Percentiles rank a stretch among this genome's conserved stretches.
Conservation (phyloP, 2,329 filamentous ascomycete species). For the Capronia coronata region DNA sequence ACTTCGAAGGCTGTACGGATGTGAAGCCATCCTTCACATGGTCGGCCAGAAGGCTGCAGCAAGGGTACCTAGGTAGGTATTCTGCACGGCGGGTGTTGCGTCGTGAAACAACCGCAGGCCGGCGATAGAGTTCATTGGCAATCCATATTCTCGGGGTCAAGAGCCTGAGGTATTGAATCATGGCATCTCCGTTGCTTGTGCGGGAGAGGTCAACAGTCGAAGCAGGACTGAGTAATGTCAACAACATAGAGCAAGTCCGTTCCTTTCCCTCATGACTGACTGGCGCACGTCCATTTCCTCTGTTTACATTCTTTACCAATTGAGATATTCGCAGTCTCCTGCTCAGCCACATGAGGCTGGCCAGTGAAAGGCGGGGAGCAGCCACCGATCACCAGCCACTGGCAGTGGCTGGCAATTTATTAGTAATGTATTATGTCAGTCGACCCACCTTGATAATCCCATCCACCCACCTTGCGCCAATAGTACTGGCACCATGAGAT, state of each 20-base stretch:
- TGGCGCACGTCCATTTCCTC: neutral
- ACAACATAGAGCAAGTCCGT: neutral
- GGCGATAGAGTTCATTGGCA: neutral
- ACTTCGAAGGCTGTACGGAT: slow-evolving; percentile 27
- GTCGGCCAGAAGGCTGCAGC: neutral
- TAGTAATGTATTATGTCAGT: neutral
- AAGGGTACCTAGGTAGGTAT: neutral
- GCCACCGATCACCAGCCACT: too few relatives aligned
- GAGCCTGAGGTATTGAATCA: neutral
- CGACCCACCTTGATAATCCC: too few relatives aligned
- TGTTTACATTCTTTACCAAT: slow-evolving; percentile 1
- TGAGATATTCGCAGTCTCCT: neutral
- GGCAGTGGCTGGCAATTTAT: too few relatives aligned
- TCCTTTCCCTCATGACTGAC: neutral
- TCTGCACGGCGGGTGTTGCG: neutral
- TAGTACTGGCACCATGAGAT: too few relatives aligned
- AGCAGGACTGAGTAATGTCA: neutral
- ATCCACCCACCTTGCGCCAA: too few relatives aligned
- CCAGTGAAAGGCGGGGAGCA: neutral
- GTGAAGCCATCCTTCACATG: slow-evolving; percentile 24
- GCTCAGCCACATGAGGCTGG: neutral
- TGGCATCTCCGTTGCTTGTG: neutral
- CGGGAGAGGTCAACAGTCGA: neutral
- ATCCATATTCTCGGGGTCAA: neutral
- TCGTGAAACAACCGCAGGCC: neutral